Evolutionary conservation across 192 early-diverging fungal species (phyloP).

Genomic region (Chytriomyces sp.): DNA sequence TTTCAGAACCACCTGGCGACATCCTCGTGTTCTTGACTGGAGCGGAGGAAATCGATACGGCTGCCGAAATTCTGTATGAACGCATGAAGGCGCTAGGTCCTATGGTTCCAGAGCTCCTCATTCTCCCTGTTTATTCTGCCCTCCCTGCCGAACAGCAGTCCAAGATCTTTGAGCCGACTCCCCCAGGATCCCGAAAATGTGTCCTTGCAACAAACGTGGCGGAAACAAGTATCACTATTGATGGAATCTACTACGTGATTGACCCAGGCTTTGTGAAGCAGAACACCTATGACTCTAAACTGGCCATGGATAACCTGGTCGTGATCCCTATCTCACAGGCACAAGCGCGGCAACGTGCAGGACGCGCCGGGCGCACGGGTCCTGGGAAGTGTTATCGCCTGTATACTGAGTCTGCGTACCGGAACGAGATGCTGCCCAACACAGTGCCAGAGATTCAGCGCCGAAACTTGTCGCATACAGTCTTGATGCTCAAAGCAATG

Average conservation of each 20-base stretch:
- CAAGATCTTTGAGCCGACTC: slow-evolving; percentile 96
- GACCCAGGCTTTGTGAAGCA: slow-evolving; percentile 99
- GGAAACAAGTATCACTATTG: slow-evolving; percentile 93
- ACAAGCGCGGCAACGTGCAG: slow-evolving; percentile 90
- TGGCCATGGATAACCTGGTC: slow-evolving; percentile 95
- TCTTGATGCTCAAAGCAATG: slow-evolving; percentile 90
- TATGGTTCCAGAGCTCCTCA: slow-evolving; percentile 79
- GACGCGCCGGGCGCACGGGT: slow-evolving; percentile 93
- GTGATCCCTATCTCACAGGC: slow-evolving; percentile 95
- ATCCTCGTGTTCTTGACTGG: slow-evolving; percentile 95
- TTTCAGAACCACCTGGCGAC: slow-evolving; percentile 91
- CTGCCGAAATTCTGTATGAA: slow-evolving; percentile 69
- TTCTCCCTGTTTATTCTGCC: slow-evolving; percentile 96
- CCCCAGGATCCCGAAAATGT: slow-evolving; percentile 89
- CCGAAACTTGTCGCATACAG: slow-evolving; percentile 88
- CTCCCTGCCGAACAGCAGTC: slow-evolving; percentile 95
- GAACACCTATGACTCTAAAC: slow-evolving; percentile 92
- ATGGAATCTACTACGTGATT: slow-evolving; percentile 96
- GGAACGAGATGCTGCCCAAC: slow-evolving; percentile 93
- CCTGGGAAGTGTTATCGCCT: slow-evolving; percentile 97
- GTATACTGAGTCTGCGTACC: slow-evolving; percentile 89
- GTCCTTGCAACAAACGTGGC: slow-evolving; percentile 99
- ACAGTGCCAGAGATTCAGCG: slow-evolving; percentile 96
- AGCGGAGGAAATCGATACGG: slow-evolving; percentile 97
- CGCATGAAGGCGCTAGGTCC: slow-evolving; percentile 73